Base-by-base conservation (phyloP, 257 asterid species). In the Ajuga chamaepitys region DNA sequence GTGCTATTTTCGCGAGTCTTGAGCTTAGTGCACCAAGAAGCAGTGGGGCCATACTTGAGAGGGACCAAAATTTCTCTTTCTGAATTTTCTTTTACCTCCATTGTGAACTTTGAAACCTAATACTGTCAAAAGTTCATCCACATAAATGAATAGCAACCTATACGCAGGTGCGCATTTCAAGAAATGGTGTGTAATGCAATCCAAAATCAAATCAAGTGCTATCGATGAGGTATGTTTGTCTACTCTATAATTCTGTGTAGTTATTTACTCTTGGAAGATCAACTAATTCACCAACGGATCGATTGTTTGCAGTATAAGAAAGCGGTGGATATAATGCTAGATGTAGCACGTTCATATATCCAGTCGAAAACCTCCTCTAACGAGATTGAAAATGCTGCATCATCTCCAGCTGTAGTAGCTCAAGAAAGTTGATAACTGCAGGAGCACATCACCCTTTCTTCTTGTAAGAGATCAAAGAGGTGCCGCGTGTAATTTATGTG, bases 101-200 rank as follows among this genome's bases (percentile, higher is more conserved):
- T 34, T 10, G 6, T 28, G 54, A 13, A 18, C 47, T 12, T 26
- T 45, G 25, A 21, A 24, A 37, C 21, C 5, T 2, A 47, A 8
- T 22, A 52, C 9, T 28, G n/a, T 28, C 17, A 54, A 4, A 45
- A 34, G 42, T 28, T n/a, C 6, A 4, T 61, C 8, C 4, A 18
- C 9, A 14, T 5, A 12, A 20, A 24, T 3, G 21, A 58, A n/a
- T 42, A n/a, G 7, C 67, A 26, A 20, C 7, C 18, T 71, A 48
- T 16, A 37, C 34, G 24, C 84, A 88, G 99, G 99, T 78, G 97
- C 92, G 37, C 97, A 88, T 80, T 94, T 90, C 77, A 94, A 94
- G 82, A 94, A 90, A 78, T 94, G 99, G 99, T 90, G 99, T 30
- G 78, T 94, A 76, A 94, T 94, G 99, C 97, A 94, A 64, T 90